Evolutionary conservation across 805 yeast species (phyloP), one percentile per base, ranked within the genome.

Genomic region (Nakazawaea wickerhamii): DNA sequence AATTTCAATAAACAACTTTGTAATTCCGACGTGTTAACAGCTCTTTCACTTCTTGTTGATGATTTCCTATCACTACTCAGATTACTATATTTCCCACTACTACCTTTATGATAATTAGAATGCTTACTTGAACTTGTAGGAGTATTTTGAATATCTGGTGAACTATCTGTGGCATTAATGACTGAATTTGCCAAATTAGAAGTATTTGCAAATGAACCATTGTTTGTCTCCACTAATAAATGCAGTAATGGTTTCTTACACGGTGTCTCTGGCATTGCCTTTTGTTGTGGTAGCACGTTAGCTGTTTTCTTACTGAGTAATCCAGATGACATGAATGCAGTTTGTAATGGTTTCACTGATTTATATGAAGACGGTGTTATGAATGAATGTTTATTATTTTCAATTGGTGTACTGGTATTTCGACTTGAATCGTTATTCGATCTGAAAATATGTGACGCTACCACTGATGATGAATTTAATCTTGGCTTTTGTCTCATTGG

Each of bases 301-400:
- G 50, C 48, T 35, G 79, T 65, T 61, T 83, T 67, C 58, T 80
- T 80, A 30, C 83, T 77, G 46, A 81, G 60, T 27, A 87, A 63
- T 0, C 96, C 96, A 0, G 85, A 65, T 2, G 90, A 75, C 57
- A 77, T 71, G 60, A 87, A 87, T 13, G 93, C 95, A 0, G 90
- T 81, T 57, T 86, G 95, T 30, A 87, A 68, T 2, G 96, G 96
- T 55, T 83, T 84, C 18, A 84, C 93, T 37, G 78, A 75, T 49
- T 78, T 75, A 60, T 81, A 85, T 13, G 73, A 67, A 30, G 71
- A 77, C 1, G 84, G 80, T 0, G 81, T 73, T 26, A 60, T 53
- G 44, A 65, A 65, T n/a, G 57, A 58, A 40, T 36, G 35, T 17
- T 38, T 20, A 14, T 39, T 30, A 14, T 34, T 10, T 25, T 38